phyloP scores from a whole-genome alignment of 371 early-diverging fungal species.

The Mortierella sp. region DNA sequence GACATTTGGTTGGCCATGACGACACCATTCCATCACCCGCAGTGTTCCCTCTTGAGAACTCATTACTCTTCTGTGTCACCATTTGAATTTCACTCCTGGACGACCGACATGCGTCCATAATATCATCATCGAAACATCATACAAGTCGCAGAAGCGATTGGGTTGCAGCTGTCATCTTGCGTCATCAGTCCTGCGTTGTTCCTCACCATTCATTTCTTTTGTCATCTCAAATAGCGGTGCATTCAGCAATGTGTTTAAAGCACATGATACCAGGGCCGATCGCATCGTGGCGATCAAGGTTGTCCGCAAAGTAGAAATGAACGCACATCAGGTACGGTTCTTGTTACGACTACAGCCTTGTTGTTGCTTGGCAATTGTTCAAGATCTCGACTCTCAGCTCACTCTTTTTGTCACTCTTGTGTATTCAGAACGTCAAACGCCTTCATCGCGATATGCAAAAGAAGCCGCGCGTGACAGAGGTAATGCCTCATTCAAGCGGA shows the following conservation, averaged over 20 bases:
- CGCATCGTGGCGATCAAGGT: conserved; percentile 85
- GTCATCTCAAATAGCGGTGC: conserved; percentile 70
- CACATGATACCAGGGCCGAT: conserved; percentile 62
- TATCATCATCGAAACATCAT: no score
- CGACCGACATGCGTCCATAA: no score
- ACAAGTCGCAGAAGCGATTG: no score
- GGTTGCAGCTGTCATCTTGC: no score
- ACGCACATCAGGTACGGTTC: conserved; percentile 62
- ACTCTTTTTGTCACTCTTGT: background rate
- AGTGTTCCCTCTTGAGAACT: background rate
- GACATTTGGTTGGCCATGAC: conserved; percentile 5
- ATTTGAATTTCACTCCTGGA: no score
- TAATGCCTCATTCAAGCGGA: conserved; percentile 24
- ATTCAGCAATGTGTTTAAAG: conserved; percentile 85
- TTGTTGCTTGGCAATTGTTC: background rate
- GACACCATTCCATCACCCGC: conserved; percentile 17
- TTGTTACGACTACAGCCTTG: background rate
- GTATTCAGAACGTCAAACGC: conserved; percentile 36
- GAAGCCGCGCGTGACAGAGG: conserved; percentile 61
- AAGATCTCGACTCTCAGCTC: background rate
- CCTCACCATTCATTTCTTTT: background rate
- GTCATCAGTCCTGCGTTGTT: background rate
- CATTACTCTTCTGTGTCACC: background rate
- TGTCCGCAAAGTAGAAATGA: conserved; percentile 71
- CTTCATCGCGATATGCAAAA: conserved; percentile 59